These are phyloP conservation scores for Fusarium continuum DNA, from an alignment of 2,329 filamentous ascomycete genomes.

Conservation along the genomic window DNA sequence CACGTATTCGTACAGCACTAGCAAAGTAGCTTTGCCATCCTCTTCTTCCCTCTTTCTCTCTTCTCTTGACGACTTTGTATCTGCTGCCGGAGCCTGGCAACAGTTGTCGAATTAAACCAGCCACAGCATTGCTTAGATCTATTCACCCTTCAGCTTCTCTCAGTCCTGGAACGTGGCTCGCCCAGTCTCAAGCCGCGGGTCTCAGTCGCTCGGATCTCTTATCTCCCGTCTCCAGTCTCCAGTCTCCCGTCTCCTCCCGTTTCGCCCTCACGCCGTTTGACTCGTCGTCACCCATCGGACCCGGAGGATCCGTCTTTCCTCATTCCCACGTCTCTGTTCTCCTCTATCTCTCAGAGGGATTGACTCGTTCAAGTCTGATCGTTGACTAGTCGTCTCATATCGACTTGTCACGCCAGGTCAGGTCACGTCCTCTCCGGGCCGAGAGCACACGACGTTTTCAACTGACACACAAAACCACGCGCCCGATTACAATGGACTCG, in stretches of 20 bases:
- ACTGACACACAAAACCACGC: conserved; percentile 37
- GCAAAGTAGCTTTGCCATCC: not conserved
- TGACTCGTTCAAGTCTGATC: conserved; percentile 7
- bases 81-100: conserved; percentile 21
- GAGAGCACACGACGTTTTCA: conserved; percentile 39
- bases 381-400: conserved; percentile 23
- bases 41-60: conserved; percentile 8
- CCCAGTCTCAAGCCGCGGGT: conserved; percentile 24
- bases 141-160: not conserved
- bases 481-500: conserved; percentile 44
- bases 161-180: conserved; percentile 34
- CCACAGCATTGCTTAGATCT: conserved; percentile 33
- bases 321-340: conserved; percentile 18
- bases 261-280: conserved; percentile 21
- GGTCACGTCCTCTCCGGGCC: conserved; percentile 40
- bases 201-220: conserved; percentile 19
- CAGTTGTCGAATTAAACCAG: conserved; percentile 17
- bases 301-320: conserved; percentile 33
- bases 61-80: conserved; percentile 11
- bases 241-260: conserved; percentile 5
- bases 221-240: conserved; percentile 6
- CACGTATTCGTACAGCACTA: conserved; percentile 34
- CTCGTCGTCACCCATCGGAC: conserved; percentile 24
- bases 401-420: conserved; percentile 35
- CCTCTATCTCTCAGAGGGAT: conserved; percentile 4